Evolutionary conservation across 352 stramenopile species (phyloP), one percentile per base, ranked within the genome.

Genomic region (Achlya hypogyna): DNA sequence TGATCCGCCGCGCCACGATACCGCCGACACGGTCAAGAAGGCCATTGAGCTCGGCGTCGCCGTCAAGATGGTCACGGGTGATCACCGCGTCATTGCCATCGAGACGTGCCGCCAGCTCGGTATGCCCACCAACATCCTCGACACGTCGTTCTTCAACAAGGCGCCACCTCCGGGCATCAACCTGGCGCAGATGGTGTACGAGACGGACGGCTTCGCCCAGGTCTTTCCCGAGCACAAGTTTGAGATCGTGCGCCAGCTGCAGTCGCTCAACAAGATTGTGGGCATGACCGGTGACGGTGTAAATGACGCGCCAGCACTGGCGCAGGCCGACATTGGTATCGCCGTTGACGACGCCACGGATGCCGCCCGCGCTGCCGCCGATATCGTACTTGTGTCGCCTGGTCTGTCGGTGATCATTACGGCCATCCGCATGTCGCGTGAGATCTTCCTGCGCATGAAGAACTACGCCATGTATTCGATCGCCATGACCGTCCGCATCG

Each of bases 61-160:
- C 1, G 91, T 98, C 32, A 98, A 98, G 78, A 98, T 98, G 92
- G 88, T 98, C 42, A 98, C 95, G 29, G 95, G 95, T 73, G 95
- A 98, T 72, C 93, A 98, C 74, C 78, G 83, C 45, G 78, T 88
- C 35, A 98, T 98, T 72, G 93, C 90, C 51, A 78, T 91, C 27
- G 88, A 98, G 77, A 98, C 93, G 58, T 91, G 86, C 63, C 84
- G 81, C 75, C 77, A 86, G 53, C 65, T 98, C 65, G 87, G 79
- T 73, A 94, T 98, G 79, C 89, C 83, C 14, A 89, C 81, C 6
- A 88, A 92, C 73, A 92, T 93, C 59, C 63, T 89, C 27, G 78
- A 91, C 71, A 84, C 78, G 54, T 86, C 75, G 73, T 87, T 89
- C 73, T 87, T 89, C 72, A 87, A 89, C 73, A 75, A 81, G 70